These are phyloP conservation scores for Mycena chlorophos DNA, from an alignment of 768 basidiomycete species.

Conservation along the genomic window DNA sequence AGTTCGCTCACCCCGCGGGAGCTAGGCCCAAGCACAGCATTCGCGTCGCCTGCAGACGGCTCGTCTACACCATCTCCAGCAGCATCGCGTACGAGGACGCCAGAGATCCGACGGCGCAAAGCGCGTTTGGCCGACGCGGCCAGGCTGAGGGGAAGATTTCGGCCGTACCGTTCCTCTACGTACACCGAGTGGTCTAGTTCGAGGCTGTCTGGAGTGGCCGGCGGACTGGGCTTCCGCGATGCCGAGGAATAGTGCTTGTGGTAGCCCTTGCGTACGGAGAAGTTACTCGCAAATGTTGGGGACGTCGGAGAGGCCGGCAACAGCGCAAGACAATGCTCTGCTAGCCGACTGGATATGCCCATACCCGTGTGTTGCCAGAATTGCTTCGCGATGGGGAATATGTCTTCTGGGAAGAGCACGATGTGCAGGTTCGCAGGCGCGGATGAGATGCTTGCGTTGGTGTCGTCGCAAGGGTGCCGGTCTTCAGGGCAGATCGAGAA, in stretches of 20 bases:
- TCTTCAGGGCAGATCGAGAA: constrained; percentile 70
- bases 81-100: constrained; percentile 70
- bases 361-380: constrained; percentile 97
- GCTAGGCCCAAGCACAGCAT: constrained; percentile 58
- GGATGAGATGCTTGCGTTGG: constrained; percentile 26
- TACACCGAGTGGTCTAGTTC: constrained; percentile 68
- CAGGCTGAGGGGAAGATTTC: constrained; percentile 76
- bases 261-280: constrained; percentile 41
- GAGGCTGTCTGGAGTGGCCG: constrained; percentile 44
- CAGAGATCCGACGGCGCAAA: constrained; percentile 85
- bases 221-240: constrained; percentile 29
- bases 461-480: constrained; percentile 31
- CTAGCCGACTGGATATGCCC: constrained; percentile 85
- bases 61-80: constrained; percentile 36
- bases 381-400: constrained; percentile 71
- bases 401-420: constrained; percentile 67
- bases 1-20: constrained; percentile 68
- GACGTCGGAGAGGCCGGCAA: constrained; percentile 49
- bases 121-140: constrained; percentile 84
- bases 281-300: constrained; percentile 20
- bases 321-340: constrained; percentile 77
- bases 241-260: constrained; percentile 71
- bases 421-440: constrained; percentile 71
- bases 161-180: constrained; percentile 92
- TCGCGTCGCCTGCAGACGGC: constrained; percentile 44